A percentile compares a stretch with the other conserved stretches of the same genome.
phyloP scores from a whole-genome alignment of 1,139 yeast genomes.

The Diutina siamensis region DNA sequence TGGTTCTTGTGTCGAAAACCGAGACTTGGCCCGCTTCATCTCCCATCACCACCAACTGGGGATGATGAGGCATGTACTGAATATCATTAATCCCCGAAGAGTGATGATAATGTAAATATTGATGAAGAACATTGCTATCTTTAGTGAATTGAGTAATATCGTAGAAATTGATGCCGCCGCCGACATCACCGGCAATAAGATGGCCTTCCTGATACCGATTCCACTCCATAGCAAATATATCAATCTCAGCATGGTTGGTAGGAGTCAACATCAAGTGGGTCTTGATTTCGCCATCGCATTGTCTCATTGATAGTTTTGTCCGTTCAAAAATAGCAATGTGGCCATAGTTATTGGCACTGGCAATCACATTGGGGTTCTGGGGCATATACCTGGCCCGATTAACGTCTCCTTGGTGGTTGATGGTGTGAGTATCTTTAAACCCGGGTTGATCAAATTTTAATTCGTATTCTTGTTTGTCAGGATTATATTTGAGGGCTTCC shows the following conservation, averaged over 20 bases:
- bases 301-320: slow-evolving; percentile 16
- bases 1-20: not conserved
- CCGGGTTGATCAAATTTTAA: slow-evolving; percentile 10
- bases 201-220: not conserved
- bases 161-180: not conserved
- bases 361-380: slow-evolving; percentile 33
- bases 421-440: slow-evolving; percentile 14
- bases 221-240: slow-evolving; percentile 1
- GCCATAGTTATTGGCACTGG: slow-evolving; percentile 30
- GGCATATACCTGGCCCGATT: slow-evolving; percentile 23
- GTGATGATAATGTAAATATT: not conserved
- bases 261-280: not conserved
- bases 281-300: not conserved
- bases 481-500: slow-evolving; percentile 16
- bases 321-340: slow-evolving; percentile 36
- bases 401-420: slow-evolving; percentile 35
- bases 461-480: slow-evolving; percentile 33
- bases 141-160: not conserved
- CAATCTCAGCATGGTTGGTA: not conserved
- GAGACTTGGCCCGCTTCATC: not conserved
- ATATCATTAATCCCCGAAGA: not conserved
- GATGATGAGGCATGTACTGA: not conserved
- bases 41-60: not conserved
- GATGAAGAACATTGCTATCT: not conserved
- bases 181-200: not conserved